These are phyloP conservation scores for Chernovozyma aurita DNA, from an alignment of 1,139 yeast species.

Conservation along the genomic window DNA sequence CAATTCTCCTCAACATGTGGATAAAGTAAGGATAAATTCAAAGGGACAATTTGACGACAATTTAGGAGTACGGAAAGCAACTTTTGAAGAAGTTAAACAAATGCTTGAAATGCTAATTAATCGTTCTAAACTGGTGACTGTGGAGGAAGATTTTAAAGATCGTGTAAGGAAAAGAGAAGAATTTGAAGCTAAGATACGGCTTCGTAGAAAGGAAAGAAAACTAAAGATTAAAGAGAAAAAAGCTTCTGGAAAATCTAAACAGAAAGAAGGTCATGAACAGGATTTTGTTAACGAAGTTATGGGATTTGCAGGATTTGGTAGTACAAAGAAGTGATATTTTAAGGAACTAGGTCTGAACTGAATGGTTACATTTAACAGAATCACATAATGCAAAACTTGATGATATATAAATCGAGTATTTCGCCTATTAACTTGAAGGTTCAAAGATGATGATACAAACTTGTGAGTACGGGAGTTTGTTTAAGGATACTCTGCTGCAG, in stretches of 20 bases:
- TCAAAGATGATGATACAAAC: no score
- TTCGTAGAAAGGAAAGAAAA: constrained; percentile 23
- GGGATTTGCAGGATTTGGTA: constrained; percentile 58
- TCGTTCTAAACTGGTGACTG: constrained; percentile 16
- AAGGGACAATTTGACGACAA: constrained; percentile 10
- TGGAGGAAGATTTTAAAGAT: constrained; percentile 18
- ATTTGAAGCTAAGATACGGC: constrained; percentile 36
- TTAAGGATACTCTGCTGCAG: no score
- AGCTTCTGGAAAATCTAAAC: constrained; percentile 10
- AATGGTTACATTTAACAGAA: no score
- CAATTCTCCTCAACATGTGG: constrained; percentile 61
- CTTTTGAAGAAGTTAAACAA: constrained; percentile 24
- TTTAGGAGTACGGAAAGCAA: constrained; percentile 32
- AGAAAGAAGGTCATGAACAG: constrained; percentile 7
- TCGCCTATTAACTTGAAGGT: no score
- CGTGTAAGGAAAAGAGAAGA: constrained; percentile 39
- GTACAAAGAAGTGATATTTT: constrained; percentile 19
- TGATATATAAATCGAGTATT: no score
- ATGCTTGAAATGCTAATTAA: constrained; percentile 31
- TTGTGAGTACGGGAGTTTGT: no score
- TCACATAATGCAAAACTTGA: no score
- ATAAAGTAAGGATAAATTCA: constrained; percentile 13
- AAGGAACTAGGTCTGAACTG: no score
- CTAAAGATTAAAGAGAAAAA: constrained; percentile 14
- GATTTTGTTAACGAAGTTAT: constrained; percentile 38